phyloP scores from a whole-genome alignment of 2,329 filamentous ascomycete species.

The Aureobasidium musti region DNA sequence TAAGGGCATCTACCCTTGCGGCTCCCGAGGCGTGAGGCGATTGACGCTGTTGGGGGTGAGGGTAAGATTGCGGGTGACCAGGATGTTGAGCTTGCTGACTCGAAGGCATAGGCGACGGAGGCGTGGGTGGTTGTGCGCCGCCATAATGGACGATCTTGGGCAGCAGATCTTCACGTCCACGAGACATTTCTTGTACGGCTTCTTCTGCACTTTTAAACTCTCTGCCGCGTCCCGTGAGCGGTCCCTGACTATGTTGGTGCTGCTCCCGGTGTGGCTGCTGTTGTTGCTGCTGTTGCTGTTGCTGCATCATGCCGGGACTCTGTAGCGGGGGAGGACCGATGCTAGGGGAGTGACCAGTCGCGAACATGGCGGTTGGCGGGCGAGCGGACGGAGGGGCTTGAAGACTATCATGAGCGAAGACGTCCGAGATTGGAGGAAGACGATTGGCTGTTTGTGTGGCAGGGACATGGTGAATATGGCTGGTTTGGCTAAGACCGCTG shows the following conservation, averaged over 20 bases:
- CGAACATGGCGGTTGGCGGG: constrained; percentile 41
- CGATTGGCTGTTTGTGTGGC: constrained; percentile 89
- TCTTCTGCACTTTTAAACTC: constrained; percentile 97
- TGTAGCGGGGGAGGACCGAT: constrained; percentile 68
- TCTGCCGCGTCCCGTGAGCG: constrained; percentile 62
- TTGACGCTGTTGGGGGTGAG: constrained; percentile 31
- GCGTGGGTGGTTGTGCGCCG: constrained; percentile 88
- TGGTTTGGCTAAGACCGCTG: constrained; percentile 77
- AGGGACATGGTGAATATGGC: constrained; percentile 87
- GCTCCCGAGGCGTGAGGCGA: constrained; percentile 32
- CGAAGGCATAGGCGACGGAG: constrained; percentile 70
- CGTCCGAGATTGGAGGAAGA: constrained; percentile 89
- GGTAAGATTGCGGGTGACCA: constrained; percentile 21
- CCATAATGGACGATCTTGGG: constrained; percentile 96
- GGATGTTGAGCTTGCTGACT: constrained; percentile 41
- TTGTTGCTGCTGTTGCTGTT: constrained; percentile 41
- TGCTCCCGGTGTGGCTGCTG: constrained; percentile 44
- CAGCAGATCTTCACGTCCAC: constrained; percentile 86
- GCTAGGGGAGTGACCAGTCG: constrained; percentile 43
- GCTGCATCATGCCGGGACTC: constrained; percentile 72
- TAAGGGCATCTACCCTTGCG: constrained; percentile 31
- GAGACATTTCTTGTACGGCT: constrained; percentile 84
- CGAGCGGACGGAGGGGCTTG: constrained; percentile 35
- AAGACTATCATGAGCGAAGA: constrained; percentile 79
- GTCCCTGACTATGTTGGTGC: constrained; percentile 50